Conservation (phyloP, 1,139 yeast genomes). For the Kurtzmaniella quercitrusa region DNA sequence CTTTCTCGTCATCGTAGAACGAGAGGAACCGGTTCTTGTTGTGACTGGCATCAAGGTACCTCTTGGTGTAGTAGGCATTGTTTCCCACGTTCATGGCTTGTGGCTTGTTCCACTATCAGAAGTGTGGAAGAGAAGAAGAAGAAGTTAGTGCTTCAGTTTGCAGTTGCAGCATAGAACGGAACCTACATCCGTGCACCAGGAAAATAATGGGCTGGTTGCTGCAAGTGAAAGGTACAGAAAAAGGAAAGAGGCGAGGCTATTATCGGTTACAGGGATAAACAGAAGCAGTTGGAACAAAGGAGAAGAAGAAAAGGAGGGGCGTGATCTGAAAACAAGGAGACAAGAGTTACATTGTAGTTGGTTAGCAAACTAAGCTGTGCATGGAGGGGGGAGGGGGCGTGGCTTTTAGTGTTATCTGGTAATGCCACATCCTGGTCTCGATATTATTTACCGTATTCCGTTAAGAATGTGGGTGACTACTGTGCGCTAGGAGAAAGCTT, state of each 20-base stretch:
- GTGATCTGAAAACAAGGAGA: no score
- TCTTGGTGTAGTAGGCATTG: constrained; percentile 1
- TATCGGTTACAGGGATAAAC: not conserved
- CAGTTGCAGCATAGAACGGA: not conserved
- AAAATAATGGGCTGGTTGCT: constrained; percentile 3
- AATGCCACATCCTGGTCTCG: no score
- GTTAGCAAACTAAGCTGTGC: no score
- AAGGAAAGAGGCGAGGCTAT: not conserved
- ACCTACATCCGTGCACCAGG: constrained; percentile 4
- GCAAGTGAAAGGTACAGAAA: not conserved
- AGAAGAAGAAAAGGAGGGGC: no score
- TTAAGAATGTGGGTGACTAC: no score
- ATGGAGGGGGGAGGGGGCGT: no score
- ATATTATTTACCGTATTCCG: no score
- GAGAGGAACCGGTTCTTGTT: not conserved
- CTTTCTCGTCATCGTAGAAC: constrained; percentile 1
- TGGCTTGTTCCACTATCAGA: not conserved
- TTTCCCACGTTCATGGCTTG: constrained; percentile 1
- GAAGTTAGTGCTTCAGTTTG: not conserved
- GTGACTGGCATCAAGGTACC: not conserved
- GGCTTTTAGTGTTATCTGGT: no score
- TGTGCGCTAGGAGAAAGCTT: no score
- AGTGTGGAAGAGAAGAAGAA: not conserved
- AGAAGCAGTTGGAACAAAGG: no score
- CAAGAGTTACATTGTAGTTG: no score